Conservation (phyloP, 129 eudicot species). For the Flaveria ramosissima region DNA sequence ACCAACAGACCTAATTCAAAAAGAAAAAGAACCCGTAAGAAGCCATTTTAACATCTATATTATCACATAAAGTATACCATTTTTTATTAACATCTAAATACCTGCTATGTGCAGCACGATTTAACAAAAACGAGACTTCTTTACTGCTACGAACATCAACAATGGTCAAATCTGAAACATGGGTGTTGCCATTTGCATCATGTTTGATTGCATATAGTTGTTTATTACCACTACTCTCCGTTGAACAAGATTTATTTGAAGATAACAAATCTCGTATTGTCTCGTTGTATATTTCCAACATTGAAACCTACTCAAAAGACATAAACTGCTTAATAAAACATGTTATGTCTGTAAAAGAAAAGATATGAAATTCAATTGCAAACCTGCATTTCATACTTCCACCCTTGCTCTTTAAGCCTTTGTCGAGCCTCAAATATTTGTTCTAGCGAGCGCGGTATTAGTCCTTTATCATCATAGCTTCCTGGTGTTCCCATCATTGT, state of each 20-base stretch:
- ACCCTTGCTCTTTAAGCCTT: constrained; percentile 75
- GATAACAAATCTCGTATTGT: constrained; percentile 85
- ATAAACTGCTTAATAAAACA: constrained; percentile 5
- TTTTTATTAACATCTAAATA: constrained; percentile 15
- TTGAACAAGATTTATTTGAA: constrained; percentile 54
- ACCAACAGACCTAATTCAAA: constrained; percentile 79
- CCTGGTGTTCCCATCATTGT: constrained; percentile 99
- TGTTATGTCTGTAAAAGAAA: constrained; percentile 2
- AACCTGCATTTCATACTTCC: constrained; percentile 99
- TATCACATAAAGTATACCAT: not conserved
- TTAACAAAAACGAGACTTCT: constrained; percentile 87
- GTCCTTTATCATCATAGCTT: constrained; percentile 67
- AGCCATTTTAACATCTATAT: not conserved
- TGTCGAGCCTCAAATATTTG: constrained; percentile 87
- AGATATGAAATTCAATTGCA: constrained; percentile 3
- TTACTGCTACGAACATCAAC: constrained; percentile 84
- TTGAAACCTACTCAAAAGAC: constrained; percentile 68
- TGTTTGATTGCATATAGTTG: constrained; percentile 88
- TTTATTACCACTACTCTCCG: constrained; percentile 43
- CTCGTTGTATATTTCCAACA: constrained; percentile 97
- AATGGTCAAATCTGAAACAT: constrained; percentile 85
- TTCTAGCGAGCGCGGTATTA: constrained; percentile 89
- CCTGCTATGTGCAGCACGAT: constrained; percentile 96
- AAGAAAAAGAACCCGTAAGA: not conserved
- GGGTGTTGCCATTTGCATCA: constrained; percentile 81